These are phyloP conservation scores for Thymus quinquecostatus DNA, from an alignment of 257 asterid species.

Conservation along the genomic window DNA sequence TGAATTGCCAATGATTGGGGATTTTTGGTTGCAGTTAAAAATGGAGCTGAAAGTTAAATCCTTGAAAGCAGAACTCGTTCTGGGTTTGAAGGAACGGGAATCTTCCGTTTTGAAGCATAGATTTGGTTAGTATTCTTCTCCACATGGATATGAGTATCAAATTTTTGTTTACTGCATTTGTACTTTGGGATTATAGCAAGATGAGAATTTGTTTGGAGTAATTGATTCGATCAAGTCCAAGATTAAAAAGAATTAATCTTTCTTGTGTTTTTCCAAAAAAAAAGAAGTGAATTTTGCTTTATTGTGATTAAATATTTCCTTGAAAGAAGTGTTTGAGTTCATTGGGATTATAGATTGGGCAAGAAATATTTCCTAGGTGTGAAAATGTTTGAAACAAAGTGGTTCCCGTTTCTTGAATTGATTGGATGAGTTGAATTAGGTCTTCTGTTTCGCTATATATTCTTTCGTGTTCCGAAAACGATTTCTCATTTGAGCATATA, in stretches of 20 bases:
- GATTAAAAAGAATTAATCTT: neutral
- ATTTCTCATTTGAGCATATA: neutral
- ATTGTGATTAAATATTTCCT: neutral
- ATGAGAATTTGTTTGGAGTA: neutral
- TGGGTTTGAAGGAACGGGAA: constrained; percentile 67
- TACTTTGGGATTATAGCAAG: neutral
- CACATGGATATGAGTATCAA: neutral
- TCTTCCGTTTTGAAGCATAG: constrained; percentile 54
- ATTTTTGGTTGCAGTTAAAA: constrained; percentile 49
- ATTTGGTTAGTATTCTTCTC: constrained; percentile 53
- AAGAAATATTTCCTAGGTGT: neutral
- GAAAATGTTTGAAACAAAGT: too few species aligned
- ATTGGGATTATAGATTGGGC: neutral
- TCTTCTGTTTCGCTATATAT: neutral
- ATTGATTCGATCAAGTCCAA: neutral
- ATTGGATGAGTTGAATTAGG: neutral
- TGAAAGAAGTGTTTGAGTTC: constrained; percentile 1
- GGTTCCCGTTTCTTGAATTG: neutral
- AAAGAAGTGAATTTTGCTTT: neutral
- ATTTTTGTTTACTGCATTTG: neutral
- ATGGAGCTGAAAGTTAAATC: constrained; percentile 53
- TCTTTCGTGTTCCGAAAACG: neutral
- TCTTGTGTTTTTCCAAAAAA: too few species aligned
- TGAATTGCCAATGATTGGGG: constrained; percentile 39
- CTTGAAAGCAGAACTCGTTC: constrained; percentile 46